Conservation (phyloP, 2,329 filamentous ascomycete species). For the Cladosporium sp. region DNA sequence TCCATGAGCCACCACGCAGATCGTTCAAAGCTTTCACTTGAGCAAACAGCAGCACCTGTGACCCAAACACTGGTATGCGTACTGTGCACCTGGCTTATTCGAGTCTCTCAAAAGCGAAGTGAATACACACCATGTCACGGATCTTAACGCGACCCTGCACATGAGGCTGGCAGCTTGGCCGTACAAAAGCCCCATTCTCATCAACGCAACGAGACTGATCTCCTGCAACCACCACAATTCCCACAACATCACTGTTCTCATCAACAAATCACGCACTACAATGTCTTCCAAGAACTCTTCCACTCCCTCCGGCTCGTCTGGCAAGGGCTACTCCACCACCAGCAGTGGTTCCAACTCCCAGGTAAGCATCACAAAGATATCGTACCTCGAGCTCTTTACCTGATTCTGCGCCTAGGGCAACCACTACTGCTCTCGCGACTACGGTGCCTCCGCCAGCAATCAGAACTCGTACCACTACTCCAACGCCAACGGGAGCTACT, state of each 20-base stretch:
- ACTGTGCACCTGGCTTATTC: too few relatives aligned
- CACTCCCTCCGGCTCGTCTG: conserved; percentile 12
- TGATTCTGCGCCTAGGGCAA: conserved; percentile 48
- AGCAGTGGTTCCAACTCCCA: conserved; percentile 56
- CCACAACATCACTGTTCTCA: neutral
- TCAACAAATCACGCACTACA: neutral
- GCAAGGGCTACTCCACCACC: conserved; percentile 33
- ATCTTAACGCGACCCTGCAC: too few relatives aligned
- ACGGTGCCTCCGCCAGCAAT: conserved; percentile 51
- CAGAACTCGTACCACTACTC: conserved; percentile 62
- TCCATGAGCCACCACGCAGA: too few relatives aligned
- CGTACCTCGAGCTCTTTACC: neutral
- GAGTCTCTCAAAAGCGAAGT: too few relatives aligned
- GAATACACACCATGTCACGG: too few relatives aligned
- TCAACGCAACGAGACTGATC: neutral
- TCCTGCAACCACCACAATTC: neutral
- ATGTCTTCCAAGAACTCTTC: conserved; percentile 6
- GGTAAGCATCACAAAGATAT: conserved; percentile 34
- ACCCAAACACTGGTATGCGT: too few relatives aligned
- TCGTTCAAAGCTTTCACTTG: too few relatives aligned
- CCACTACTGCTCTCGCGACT: conserved; percentile 60
- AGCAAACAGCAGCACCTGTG: too few relatives aligned
- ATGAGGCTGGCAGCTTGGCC: too few relatives aligned
- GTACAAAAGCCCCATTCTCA: neutral
- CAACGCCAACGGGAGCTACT: conserved; percentile 58